These are phyloP conservation scores for Apiotrichum laibachii DNA, from an alignment of 1,284 basidiomycete species.

Conservation along the genomic window DNA sequence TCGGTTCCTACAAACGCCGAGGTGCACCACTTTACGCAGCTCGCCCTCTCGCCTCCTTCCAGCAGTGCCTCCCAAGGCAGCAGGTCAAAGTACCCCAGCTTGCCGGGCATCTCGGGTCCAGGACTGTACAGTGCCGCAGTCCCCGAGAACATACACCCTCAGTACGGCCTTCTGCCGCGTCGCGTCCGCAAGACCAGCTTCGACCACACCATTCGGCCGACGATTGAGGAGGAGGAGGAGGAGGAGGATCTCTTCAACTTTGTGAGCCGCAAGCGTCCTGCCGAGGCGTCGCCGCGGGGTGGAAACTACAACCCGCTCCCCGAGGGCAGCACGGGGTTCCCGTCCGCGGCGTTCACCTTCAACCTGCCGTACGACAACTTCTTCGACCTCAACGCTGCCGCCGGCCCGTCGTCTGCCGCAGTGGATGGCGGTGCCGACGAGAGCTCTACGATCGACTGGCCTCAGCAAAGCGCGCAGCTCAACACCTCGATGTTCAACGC, in stretches of 20 bases:
- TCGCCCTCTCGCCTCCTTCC: constrained; percentile 9
- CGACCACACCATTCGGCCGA: constrained; percentile 70
- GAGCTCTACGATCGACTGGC: constrained; percentile 13
- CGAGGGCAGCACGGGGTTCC: constrained; percentile 56
- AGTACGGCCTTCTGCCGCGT: constrained; percentile 63
- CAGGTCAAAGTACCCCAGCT: constrained; percentile 17
- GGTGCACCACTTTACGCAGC: background rate
- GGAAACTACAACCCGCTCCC: constrained; percentile 33
- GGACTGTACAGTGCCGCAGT: constrained; percentile 40
- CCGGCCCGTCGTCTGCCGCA: background rate
- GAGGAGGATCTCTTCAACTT: constrained; percentile 13
- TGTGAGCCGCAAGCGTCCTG: constrained; percentile 41
- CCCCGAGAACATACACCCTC: constrained; percentile 50
- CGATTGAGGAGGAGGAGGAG: constrained; percentile 25
- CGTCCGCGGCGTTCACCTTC: constrained; percentile 73
- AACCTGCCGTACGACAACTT: constrained; percentile 61
- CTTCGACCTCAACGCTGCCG: constrained; percentile 57
- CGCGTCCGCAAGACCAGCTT: constrained; percentile 88
- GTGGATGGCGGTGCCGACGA: constrained; percentile 19
- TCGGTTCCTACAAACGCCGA: background rate
- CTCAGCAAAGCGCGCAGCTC: constrained; percentile 1
- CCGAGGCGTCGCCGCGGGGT: constrained; percentile 43
- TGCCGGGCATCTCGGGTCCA: constrained; percentile 50
- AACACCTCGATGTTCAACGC: constrained; percentile 9
- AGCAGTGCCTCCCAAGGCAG: constrained; percentile 8